Evolutionary conservation across 768 basidiomycete genomes (phyloP), one percentile per base, ranked within the genome.

Genomic region (Flagelloscypha sp.): DNA sequence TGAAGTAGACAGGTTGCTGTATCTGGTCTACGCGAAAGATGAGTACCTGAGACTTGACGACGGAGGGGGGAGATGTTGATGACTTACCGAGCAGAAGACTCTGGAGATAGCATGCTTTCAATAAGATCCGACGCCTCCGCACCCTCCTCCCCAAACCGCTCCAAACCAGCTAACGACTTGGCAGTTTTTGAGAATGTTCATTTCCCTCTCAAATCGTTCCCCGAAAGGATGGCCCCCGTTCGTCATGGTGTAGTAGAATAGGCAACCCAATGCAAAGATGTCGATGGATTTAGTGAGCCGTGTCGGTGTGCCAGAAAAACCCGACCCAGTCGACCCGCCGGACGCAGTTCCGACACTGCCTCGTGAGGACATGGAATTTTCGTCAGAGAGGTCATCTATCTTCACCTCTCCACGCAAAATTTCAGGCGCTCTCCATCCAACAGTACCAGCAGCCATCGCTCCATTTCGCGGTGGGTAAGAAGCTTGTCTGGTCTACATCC

Each of bases 401-500:
- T 86, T 87, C 38, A 99, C 94, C 36, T 95, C 89, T 2, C 94
- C 94, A 16, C 86, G 68, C 29, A 99, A 61, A 44, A 97, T 92
- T 61, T 99, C 95, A 0, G 95, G 95, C 0, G 95, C 95, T 4
- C 95, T 77, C 89, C 95, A 99, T 1, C 95, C 95, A 13, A 93
- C 83, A 1, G 93, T 94, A 10, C 95, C 95, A 7, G 87, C 90
- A 15, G 76, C 87, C 63, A 86, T 76, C 21, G 83, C 75, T 5
- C 94, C 89, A 50, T 93, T n/a, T 84, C 11, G 79, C 77, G 0
- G 94, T 97, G 1, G 93, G 94, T 45, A 90, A 62, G 57, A 98
- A 98, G 50, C 88, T 92, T 33, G 90, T 93, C 69, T 98, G 93
- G 58, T 97, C 95, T 24, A 87, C 64, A 45, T 97, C 93, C 29